Conservation (phyloP, 208 protist genomes). For the Crithidia expoeki region DNA sequence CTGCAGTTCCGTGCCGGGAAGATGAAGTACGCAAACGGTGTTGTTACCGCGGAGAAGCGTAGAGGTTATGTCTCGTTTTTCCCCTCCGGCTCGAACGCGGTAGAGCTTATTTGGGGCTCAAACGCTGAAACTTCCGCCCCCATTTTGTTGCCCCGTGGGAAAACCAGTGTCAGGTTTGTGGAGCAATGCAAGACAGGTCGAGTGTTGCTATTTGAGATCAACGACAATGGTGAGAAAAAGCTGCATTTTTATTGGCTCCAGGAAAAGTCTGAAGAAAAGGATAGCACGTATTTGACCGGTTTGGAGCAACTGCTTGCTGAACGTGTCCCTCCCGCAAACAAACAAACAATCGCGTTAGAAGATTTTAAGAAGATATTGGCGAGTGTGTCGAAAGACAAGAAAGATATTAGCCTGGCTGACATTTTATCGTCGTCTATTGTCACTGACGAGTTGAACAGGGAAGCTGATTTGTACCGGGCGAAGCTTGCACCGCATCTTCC, state of each 20-base stretch:
- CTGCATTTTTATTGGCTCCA: slow-evolving; percentile 87
- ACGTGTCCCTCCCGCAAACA: not conserved
- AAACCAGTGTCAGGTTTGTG: slow-evolving; percentile 47
- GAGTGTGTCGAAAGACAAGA: slow-evolving; percentile 41
- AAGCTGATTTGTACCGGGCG: slow-evolving; percentile 62
- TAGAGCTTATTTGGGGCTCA: slow-evolving; percentile 60
- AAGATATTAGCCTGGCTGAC: slow-evolving; percentile 37
- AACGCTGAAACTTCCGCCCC: slow-evolving; percentile 24
- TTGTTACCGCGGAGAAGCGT: slow-evolving; percentile 54
- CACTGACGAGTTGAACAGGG: slow-evolving; percentile 51
- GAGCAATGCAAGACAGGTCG: slow-evolving; percentile 78
- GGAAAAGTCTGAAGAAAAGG: slow-evolving; percentile 77
- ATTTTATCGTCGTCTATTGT: slow-evolving; percentile 58
- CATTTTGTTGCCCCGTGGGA: slow-evolving; percentile 29
- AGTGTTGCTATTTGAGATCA: slow-evolving; percentile 70
- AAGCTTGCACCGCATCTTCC: slow-evolving; percentile 54
- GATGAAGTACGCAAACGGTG: slow-evolving; percentile 66
- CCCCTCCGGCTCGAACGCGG: slow-evolving; percentile 15
- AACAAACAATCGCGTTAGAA: slow-evolving; percentile 38
- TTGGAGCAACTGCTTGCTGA: slow-evolving; percentile 52
- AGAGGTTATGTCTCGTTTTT: slow-evolving; percentile 70
- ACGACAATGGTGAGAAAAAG: slow-evolving; percentile 23
- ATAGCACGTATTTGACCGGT: slow-evolving; percentile 47
- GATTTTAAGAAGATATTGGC: slow-evolving; percentile 69
- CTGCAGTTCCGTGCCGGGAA: slow-evolving; percentile 77